Percentiles rank a stretch among this genome's conserved stretches.
Conservation (phyloP, 202 grass and related monocot genomes). For the Bolboschoenoplectus hybrid region DNA sequence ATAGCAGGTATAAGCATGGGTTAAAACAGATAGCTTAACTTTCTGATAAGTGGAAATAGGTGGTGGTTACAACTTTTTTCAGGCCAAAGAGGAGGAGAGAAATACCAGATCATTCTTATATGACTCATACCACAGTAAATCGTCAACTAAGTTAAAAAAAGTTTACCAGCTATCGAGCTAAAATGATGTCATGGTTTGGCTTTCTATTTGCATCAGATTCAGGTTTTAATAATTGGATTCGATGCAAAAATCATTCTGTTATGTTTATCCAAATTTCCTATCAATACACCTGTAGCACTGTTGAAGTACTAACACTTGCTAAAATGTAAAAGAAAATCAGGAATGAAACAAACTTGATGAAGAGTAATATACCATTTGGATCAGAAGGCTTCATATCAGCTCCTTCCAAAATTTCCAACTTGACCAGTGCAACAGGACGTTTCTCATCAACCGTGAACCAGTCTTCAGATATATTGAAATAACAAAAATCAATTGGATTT, state of each 20-base stretch:
- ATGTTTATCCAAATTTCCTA: background rate
- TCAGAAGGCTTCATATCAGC: conserved; percentile 96
- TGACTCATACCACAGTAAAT: background rate
- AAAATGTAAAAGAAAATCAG: background rate
- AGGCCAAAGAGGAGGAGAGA: background rate
- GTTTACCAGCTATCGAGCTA: background rate
- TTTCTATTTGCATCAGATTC: background rate
- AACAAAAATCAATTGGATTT: conserved; percentile 37
- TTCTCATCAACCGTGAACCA: conserved; percentile 93
- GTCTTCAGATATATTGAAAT: conserved; percentile 48
- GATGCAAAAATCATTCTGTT: background rate
- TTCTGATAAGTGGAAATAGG: background rate
- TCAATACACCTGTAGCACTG: background rate
- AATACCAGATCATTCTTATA: background rate
- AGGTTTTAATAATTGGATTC: background rate
- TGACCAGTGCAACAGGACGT: conserved; percentile 67
- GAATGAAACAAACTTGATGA: conserved; percentile 15
- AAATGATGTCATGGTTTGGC: background rate
- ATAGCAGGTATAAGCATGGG: background rate
- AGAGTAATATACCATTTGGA: conserved; percentile 68
- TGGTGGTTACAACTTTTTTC: background rate
- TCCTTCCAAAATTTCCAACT: conserved; percentile 87
- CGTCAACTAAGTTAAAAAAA: background rate
- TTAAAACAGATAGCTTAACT: conserved; percentile 8
- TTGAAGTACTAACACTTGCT: background rate